These are phyloP conservation scores for Inonotus hispidus DNA, from an alignment of 1,284 basidiomycete genomes.

Conservation along the genomic window DNA sequence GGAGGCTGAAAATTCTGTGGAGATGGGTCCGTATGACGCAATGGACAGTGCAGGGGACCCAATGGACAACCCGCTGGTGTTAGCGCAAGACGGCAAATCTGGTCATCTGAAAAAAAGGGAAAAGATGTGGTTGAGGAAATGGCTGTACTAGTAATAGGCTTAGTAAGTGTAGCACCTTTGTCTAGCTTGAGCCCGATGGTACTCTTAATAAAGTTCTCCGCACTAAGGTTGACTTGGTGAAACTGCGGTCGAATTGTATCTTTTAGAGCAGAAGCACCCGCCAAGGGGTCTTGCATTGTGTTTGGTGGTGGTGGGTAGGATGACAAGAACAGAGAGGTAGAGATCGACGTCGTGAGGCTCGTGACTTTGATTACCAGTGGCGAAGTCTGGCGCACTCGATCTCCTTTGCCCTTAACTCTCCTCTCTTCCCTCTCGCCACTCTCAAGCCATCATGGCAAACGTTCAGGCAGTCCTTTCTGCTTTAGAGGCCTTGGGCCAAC, in stretches of 20 bases:
- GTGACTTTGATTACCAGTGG: neutral
- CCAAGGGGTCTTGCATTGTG: conserved; percentile 48
- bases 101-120: conserved; percentile 57
- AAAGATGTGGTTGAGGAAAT: conserved; percentile 12
- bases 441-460: conserved; percentile 45
- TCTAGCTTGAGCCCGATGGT: conserved; percentile 88
- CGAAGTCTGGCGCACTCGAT: neutral
- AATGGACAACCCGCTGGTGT: conserved; percentile 82
- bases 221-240: conserved; percentile 86
- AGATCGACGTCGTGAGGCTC: neutral
- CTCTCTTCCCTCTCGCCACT: neutral
- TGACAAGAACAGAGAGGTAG: neutral
- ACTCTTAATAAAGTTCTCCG: conserved; percentile 81
- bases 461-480: conserved; percentile 68
- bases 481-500: conserved; percentile 67
- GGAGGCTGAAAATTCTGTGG: conserved; percentile 83
- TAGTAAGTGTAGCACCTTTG: conserved; percentile 54
- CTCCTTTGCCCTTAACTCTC: neutral
- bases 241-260: conserved; percentile 87
- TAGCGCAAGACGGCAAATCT: conserved; percentile 83
- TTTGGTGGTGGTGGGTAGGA: neutral
- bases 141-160: neutral
- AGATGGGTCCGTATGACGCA: conserved; percentile 86
- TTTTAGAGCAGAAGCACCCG: conserved; percentile 57
- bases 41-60: conserved; percentile 81